phyloP scores from a whole-genome alignment of 495 filamentous ascomycete genomes.

The Rhizodiscina lignyota region DNA sequence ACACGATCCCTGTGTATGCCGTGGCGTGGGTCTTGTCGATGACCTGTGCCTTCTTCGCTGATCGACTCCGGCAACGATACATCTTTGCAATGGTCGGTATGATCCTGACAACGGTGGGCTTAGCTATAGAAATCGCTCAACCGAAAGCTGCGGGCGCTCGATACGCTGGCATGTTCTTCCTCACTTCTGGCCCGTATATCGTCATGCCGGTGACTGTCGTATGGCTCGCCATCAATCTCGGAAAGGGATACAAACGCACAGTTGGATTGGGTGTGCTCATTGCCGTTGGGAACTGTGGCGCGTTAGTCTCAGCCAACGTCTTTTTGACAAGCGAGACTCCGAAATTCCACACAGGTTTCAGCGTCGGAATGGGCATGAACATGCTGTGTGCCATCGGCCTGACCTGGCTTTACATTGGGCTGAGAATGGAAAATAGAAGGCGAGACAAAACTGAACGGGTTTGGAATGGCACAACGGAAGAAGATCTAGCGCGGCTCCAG shows the following conservation, averaged over 20 bases:
- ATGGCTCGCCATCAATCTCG: slow-evolving; percentile 41
- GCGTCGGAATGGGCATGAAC: slow-evolving; percentile 12
- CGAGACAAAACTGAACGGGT: slow-evolving; percentile 20
- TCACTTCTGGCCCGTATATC: slow-evolving; percentile 28
- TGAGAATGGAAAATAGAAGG: slow-evolving; percentile 16
- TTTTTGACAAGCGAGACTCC: slow-evolving; percentile 30
- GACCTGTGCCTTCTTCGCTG: slow-evolving; percentile 30
- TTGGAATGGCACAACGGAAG: neutral
- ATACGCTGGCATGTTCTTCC: slow-evolving; percentile 25
- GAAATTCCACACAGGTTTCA: slow-evolving; percentile 31
- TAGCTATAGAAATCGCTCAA: slow-evolving; percentile 15
- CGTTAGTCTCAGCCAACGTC: slow-evolving; percentile 37
- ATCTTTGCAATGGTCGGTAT: slow-evolving; percentile 2
- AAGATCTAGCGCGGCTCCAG: slow-evolving; percentile 1
- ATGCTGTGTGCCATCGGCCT: slow-evolving; percentile 1
- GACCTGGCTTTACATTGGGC: slow-evolving; percentile 19
- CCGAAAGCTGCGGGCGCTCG: slow-evolving; percentile 11
- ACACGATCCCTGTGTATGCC: slow-evolving; percentile 38
- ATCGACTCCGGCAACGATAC: slow-evolving; percentile 21
- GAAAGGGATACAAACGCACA: slow-evolving; percentile 47
- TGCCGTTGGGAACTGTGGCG: slow-evolving; percentile 37
- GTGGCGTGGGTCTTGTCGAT: slow-evolving; percentile 31
- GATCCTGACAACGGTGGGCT: slow-evolving; percentile 17
- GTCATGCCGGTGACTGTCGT: slow-evolving; percentile 34
- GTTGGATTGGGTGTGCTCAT: slow-evolving; percentile 38